These are phyloP conservation scores for Prorocentrum cordatum DNA, from an alignment of 169 alveolate species.

Conservation along the genomic window DNA sequence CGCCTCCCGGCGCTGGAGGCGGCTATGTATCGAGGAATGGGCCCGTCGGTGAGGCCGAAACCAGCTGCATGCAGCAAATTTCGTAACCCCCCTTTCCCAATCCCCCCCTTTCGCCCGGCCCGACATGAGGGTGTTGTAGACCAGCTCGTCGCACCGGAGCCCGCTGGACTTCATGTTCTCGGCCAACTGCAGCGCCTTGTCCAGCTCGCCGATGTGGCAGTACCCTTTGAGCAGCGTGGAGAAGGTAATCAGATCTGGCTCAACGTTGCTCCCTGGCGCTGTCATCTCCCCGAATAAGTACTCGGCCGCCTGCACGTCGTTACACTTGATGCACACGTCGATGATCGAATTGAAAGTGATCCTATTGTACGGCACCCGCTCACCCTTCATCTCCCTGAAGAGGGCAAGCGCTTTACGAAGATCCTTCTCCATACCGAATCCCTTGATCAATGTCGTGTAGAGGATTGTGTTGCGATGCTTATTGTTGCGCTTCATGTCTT, in stretches of 20 bases:
- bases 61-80: neutral
- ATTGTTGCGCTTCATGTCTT: neutral
- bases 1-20: no score
- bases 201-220: constrained; percentile 49
- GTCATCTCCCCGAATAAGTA: constrained; percentile 5
- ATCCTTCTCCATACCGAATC: constrained; percentile 53
- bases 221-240: constrained; percentile 16
- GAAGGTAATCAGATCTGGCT: constrained; percentile 51
- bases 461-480: constrained; percentile 64
- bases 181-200: constrained; percentile 40
- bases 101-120: neutral
- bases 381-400: constrained; percentile 32
- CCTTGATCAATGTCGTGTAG: constrained; percentile 61
- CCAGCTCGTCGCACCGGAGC: constrained; percentile 49
- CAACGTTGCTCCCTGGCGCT: neutral
- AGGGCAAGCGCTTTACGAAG: constrained; percentile 42
- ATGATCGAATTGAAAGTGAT: constrained; percentile 53
- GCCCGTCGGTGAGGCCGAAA: neutral
- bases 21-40: neutral
- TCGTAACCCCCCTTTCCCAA: neutral
- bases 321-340: constrained; percentile 27
- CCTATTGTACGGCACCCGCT: constrained; percentile 54
- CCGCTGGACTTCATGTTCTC: constrained; percentile 31
- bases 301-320: constrained; percentile 11
- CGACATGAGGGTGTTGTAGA: constrained; percentile 51